phyloP scores from a whole-genome alignment of 352 stramenopile species.

The Phytophthora aleatoria region DNA sequence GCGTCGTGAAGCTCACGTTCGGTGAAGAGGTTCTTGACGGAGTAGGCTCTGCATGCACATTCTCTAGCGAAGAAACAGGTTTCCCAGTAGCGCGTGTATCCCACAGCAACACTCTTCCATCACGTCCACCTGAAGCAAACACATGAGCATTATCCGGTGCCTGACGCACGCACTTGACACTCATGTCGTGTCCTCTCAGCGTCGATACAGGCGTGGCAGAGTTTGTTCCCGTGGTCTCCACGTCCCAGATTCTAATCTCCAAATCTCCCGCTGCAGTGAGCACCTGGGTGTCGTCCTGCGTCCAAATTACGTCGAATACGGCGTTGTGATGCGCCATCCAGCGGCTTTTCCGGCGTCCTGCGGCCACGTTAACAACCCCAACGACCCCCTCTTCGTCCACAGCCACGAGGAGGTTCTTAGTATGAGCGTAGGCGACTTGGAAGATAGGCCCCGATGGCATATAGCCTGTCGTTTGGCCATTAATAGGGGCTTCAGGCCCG shows the following conservation, averaged over 20 bases:
- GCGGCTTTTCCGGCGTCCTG: constrained; percentile 31
- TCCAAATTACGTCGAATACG: constrained; percentile 75
- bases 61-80: constrained; percentile 36
- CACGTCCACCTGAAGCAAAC: constrained; percentile 63
- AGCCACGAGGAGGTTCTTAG: constrained; percentile 38
- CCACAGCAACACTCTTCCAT: constrained; percentile 71
- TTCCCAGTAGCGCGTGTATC: constrained; percentile 43
- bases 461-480: constrained; percentile 13
- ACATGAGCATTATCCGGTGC: constrained; percentile 33
- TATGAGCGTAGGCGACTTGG: constrained; percentile 53
- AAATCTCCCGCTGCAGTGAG: constrained; percentile 66
- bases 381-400: constrained; percentile 67
- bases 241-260: constrained; percentile 59
- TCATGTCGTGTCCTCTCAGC: constrained; percentile 64
- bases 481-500: constrained; percentile 8
- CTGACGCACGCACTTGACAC: constrained; percentile 79
- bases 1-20: constrained; percentile 38
- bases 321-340: constrained; percentile 71
- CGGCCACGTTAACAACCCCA: constrained; percentile 40
- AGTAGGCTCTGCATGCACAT: constrained; percentile 41
- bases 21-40: constrained; percentile 17
- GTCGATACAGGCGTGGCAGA: constrained; percentile 29
- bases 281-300: constrained; percentile 49
- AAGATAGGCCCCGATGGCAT: constrained; percentile 46
- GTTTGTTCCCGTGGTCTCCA: constrained; percentile 34